phyloP scores from a whole-genome alignment of 78 protist genomes.

The Dictyostelium intermedium region DNA sequence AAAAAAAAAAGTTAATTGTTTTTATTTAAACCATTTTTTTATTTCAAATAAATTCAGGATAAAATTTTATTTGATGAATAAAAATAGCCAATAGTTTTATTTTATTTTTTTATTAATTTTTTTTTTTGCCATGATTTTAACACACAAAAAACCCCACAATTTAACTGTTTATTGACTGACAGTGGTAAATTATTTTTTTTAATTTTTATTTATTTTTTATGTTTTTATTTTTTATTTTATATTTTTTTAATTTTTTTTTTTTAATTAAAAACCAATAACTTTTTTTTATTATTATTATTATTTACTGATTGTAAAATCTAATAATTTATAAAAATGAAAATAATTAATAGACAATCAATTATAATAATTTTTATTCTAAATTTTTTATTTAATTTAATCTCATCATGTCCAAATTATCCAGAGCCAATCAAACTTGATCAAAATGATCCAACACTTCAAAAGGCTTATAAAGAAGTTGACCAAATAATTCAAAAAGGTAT shows the following conservation, averaged over 20 bases:
- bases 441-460: conserved; percentile 35
- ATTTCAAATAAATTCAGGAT: too few relatives aligned
- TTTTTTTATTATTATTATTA: too few relatives aligned
- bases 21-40: too few relatives aligned
- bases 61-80: too few relatives aligned
- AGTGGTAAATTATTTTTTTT: too few relatives aligned
- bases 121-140: too few relatives aligned
- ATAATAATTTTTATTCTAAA: background rate
- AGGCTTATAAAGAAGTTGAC: conserved; percentile 58
- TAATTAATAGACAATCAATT: background rate
- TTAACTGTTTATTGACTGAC: too few relatives aligned
- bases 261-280: background rate
- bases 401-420: conserved; percentile 70
- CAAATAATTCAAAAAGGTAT: conserved; percentile 7
- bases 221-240: too few relatives aligned
- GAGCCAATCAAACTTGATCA: conserved; percentile 27
- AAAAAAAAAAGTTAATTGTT: background rate
- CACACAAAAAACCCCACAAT: too few relatives aligned
- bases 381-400: background rate
- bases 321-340: background rate
- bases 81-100: too few relatives aligned
- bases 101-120: too few relatives aligned
- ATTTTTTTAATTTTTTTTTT: background rate
- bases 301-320: background rate
- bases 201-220: too few relatives aligned